Base-by-base conservation (phyloP, 2,329 filamentous ascomycete genomes). In the Penicillium sp. region DNA sequence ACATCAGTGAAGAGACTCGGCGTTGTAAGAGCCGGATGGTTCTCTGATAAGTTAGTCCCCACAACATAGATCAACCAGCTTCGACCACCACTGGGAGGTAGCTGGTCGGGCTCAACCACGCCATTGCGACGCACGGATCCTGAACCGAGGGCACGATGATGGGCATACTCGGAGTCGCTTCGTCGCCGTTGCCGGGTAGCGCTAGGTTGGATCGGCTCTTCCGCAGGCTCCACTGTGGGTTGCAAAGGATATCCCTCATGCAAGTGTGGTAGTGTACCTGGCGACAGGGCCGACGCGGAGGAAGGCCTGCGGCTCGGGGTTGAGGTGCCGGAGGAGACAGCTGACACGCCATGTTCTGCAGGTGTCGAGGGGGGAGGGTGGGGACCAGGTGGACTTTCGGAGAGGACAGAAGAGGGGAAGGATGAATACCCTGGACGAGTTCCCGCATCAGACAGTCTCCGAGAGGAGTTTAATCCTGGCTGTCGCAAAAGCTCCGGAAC, bases 61-160 rank as follows among this genome's bases (percentile, higher is more conserved):
- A 88, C 80, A 8, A 88, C 84, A 64, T 88, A 88, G 47, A 88
- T 87, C 61, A 88, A 80, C 85, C 85, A 88, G 68, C 84, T 88
- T 58, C 85, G 75, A 48, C 82, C 83, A 48, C 76, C 77, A 51
- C 74, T 72, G 38, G 73, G 70, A 9, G 72, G 65, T 48, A 74
- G 66, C 41, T 77, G 75, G 50, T 83, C 78, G 20, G 83, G 81
- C 54, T 82, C 81, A 54, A 87, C 84, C 16, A 87, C 80, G 18
- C 84, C 84, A 64, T 86, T 85, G 39, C 84, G 77, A 30, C 84
- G 76, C 10, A 83, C 79, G 22, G 83, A 80, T 43, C 83, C 84
- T 28, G 83, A 81, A 4, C 84, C 82, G 52, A 85, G 67, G 52
- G 84, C 68, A 67, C 79, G 69, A 71, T 84, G 72, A 53, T 76